A percentile compares a stretch with the other conserved stretches of the same genome.
phyloP scores from a whole-genome alignment of 352 stramenopile genomes.

The Phytophthora pisi region DNA sequence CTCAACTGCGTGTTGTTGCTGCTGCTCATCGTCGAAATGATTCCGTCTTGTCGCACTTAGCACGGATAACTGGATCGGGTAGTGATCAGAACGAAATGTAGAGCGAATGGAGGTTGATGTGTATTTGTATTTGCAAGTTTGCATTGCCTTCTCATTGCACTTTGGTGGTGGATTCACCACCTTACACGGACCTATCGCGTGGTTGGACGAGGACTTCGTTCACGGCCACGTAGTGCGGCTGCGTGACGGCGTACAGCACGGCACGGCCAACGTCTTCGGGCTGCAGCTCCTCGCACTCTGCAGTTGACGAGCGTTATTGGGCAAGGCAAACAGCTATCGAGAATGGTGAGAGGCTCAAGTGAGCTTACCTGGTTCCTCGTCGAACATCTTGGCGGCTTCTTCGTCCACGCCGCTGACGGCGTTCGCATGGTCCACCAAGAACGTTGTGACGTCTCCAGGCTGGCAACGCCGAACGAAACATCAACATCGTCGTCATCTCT shows the following conservation, averaged over 20 bases:
- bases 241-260: conserved; percentile 84
- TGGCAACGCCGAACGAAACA: conserved; percentile 16
- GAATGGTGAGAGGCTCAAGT: background rate
- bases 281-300: conserved; percentile 79
- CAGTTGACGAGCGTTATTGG: conserved; percentile 1
- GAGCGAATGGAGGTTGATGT: background rate
- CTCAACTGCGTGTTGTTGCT: conserved; percentile 42
- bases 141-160: background rate
- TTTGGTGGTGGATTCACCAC: background rate
- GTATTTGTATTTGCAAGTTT: background rate
- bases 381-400: conserved; percentile 70
- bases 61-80: background rate
- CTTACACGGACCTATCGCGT: conserved; percentile 78
- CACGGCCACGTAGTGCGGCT: conserved; percentile 84
- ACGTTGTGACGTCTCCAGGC: conserved; percentile 88
- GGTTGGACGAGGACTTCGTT: conserved; percentile 91
- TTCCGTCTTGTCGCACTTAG: conserved; percentile 1
- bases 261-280: conserved; percentile 78
- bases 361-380: conserved; percentile 45
- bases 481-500: background rate
- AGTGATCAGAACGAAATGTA: background rate
- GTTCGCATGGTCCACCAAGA: conserved; percentile 86
- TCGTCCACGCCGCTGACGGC: conserved; percentile 59
- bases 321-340: background rate
- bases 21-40: conserved; percentile 27